phyloP scores from a whole-genome alignment of 208 protist species.

The Wallacemonas sp. region DNA sequence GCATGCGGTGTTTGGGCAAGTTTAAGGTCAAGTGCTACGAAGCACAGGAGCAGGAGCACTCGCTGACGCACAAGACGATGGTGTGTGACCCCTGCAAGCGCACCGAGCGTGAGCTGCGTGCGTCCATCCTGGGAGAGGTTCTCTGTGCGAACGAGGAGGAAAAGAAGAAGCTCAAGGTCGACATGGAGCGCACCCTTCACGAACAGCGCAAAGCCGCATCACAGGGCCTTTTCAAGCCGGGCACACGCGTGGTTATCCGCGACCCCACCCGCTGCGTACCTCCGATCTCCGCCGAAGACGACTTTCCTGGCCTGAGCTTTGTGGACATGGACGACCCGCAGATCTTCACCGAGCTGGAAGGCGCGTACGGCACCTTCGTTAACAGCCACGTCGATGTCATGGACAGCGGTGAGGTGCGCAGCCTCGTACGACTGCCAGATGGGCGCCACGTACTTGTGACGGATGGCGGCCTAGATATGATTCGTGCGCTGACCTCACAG shows the following conservation, averaged over 20 bases:
- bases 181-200: constrained; percentile 67
- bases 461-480: constrained; percentile 80
- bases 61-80: constrained; percentile 46
- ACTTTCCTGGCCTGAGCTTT: constrained; percentile 82
- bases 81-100: constrained; percentile 68
- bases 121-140: constrained; percentile 64
- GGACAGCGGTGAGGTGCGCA: constrained; percentile 81
- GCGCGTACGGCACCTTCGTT: constrained; percentile 81
- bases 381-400: constrained; percentile 87
- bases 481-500: constrained; percentile 58
- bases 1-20: constrained; percentile 64
- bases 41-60: constrained; percentile 56
- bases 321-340: constrained; percentile 59
- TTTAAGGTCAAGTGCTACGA: constrained; percentile 70
- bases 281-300: constrained; percentile 75
- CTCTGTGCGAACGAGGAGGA: constrained; percentile 64
- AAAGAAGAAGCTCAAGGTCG: constrained; percentile 65
- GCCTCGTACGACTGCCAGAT: constrained; percentile 76
- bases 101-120: constrained; percentile 69
- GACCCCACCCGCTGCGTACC: constrained; percentile 73
- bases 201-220: constrained; percentile 81
- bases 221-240: constrained; percentile 77
- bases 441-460: constrained; percentile 82
- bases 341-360: constrained; percentile 60
- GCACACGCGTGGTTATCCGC: constrained; percentile 70